Evolutionary conservation across 2,329 filamentous ascomycete genomes (phyloP).

Genomic region (Neurospora crassa): DNA sequence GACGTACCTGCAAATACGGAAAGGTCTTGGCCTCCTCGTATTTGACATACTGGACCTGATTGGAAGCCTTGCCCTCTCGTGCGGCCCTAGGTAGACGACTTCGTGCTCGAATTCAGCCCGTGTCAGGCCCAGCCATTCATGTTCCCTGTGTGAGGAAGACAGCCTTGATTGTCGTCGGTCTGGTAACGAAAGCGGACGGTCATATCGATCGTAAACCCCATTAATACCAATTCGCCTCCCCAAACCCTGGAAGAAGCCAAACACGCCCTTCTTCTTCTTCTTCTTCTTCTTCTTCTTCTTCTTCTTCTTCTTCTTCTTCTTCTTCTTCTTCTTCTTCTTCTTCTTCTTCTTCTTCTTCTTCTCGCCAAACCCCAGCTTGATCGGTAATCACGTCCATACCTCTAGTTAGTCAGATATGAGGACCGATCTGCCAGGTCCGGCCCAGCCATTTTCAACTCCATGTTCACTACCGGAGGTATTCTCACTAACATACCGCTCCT

Average conservation of each 20-base stretch:
- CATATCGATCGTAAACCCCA: background rate
- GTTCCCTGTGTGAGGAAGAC: constrained; percentile 4
- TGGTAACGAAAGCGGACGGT: too few relatives aligned
- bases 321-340: constrained; percentile 17
- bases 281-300: constrained; percentile 6
- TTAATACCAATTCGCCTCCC: background rate
- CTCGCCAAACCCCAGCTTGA: constrained; percentile 33
- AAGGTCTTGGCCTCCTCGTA: constrained; percentile 3
- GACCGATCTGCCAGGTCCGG: background rate
- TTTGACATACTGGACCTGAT: constrained; percentile 2
- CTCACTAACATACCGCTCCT: background rate
- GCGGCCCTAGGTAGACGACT: background rate
- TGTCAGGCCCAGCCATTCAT: background rate
- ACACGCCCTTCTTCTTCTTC: constrained; percentile 27
- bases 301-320: constrained; percentile 20
- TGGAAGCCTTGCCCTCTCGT: background rate
- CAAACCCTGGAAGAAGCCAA: constrained; percentile 32
- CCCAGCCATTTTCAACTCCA: constrained; percentile 22
- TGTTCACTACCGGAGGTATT: background rate
- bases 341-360: too few relatives aligned
- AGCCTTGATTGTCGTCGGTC: background rate
- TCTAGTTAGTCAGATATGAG: constrained; percentile 28
- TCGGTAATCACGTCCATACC: constrained; percentile 36
- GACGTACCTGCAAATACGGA: constrained; percentile 13
- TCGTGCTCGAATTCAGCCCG: constrained; percentile 3